Conservation (phyloP, 495 filamentous ascomycete genomes). For the Penicillium lagena region DNA sequence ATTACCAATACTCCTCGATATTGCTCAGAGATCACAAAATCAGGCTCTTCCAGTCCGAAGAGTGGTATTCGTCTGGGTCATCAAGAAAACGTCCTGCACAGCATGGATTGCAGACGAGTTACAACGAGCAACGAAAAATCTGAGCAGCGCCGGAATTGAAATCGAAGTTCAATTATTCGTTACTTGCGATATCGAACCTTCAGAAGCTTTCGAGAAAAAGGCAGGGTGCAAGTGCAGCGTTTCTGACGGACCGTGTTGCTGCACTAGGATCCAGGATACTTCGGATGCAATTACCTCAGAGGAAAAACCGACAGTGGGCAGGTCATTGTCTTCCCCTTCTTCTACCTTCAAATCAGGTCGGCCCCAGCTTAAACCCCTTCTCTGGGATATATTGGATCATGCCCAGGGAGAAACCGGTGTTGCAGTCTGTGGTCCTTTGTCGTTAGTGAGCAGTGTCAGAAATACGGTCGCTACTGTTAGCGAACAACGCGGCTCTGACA, state of each 20-base stretch:
- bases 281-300: neutral
- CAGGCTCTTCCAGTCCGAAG: slow-evolving; percentile 31
- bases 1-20: slow-evolving; percentile 45
- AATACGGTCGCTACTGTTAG: slow-evolving; percentile 63
- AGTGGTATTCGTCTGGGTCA: slow-evolving; percentile 66
- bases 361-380: slow-evolving; percentile 37
- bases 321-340: no score
- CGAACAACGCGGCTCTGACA: slow-evolving; percentile 84
- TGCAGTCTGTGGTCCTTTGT: slow-evolving; percentile 70
- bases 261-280: slow-evolving; percentile 41
- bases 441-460: slow-evolving; percentile 58
- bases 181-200: slow-evolving; percentile 42
- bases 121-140: slow-evolving; percentile 39
- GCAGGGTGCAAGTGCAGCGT: slow-evolving; percentile 17
- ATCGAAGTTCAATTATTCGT: slow-evolving; percentile 54
- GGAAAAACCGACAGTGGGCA: slow-evolving; percentile 3
- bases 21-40: slow-evolving; percentile 7
- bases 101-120: slow-evolving; percentile 62
- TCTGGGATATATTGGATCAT: slow-evolving; percentile 56
- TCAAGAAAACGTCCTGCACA: slow-evolving; percentile 63
- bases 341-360: slow-evolving; percentile 23
- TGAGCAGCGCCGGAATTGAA: slow-evolving; percentile 2
- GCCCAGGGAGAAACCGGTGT: slow-evolving; percentile 79
- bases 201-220: no score
- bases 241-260: slow-evolving; percentile 45